phyloP scores from a whole-genome alignment of 176 grass and related monocot genomes.

The Triticum turgidum region DNA sequence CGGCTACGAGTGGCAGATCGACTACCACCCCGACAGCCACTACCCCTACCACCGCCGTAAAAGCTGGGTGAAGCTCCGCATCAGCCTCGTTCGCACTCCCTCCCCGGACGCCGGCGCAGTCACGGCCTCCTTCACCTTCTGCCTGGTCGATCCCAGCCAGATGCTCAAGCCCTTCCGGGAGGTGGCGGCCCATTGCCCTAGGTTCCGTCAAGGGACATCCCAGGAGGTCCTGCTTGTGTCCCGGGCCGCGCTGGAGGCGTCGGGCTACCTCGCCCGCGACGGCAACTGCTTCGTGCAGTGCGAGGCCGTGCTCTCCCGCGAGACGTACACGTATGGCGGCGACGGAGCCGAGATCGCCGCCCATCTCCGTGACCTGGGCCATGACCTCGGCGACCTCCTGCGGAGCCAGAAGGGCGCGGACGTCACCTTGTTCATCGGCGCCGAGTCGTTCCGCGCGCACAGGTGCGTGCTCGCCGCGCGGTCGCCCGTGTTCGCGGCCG shows the following conservation, averaged over 20 bases:
- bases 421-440: conserved; percentile 6
- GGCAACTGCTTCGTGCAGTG: background rate
- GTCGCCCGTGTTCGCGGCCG: background rate
- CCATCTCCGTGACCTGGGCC: background rate
- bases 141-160: background rate
- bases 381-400: conserved; percentile 16
- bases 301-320: background rate
- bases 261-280: background rate
- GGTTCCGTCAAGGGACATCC: background rate
- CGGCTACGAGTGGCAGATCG: background rate
- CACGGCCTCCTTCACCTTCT: background rate
- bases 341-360: background rate
- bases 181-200: background rate
- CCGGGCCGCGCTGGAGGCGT: background rate
- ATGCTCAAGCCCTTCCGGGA: background rate
- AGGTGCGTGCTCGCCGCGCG: background rate
- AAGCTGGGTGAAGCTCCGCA: background rate
- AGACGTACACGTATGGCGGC: background rate
- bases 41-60: background rate
- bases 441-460: conserved; percentile 17
- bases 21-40: background rate
- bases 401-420: background rate
- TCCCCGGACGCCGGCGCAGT: background rate
- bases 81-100: background rate
- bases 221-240: background rate